These are phyloP conservation scores for Trichosporon sp. DNA, from an alignment of 1,284 basidiomycete species.

Conservation along the genomic window DNA sequence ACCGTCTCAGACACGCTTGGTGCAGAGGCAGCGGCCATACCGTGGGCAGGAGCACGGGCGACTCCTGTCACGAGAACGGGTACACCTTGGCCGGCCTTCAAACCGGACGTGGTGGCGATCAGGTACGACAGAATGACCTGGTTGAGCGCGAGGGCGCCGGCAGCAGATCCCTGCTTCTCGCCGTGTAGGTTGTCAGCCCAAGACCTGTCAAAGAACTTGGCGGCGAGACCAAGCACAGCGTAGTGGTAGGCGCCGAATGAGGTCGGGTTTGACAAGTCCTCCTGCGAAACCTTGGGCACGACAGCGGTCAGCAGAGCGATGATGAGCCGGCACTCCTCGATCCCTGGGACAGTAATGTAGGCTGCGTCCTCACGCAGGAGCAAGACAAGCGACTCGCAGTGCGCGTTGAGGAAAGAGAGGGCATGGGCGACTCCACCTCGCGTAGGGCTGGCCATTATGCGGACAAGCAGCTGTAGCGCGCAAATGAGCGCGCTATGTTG, in stretches of 20 bases:
- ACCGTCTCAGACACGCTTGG: slow-evolving; percentile 31
- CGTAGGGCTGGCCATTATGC: slow-evolving; percentile 27
- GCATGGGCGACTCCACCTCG: slow-evolving; percentile 35
- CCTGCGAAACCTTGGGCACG: slow-evolving; percentile 48
- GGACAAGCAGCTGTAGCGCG: slow-evolving; percentile 33
- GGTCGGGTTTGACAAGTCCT: slow-evolving; percentile 64
- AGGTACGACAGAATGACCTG: slow-evolving; percentile 40
- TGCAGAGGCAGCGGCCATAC: slow-evolving; percentile 18
- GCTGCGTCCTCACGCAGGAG: slow-evolving; percentile 49
- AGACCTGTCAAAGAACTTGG: slow-evolving; percentile 64
- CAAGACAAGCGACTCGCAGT: slow-evolving; percentile 52
- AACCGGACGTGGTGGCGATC: slow-evolving; percentile 27
- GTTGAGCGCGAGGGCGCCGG: slow-evolving; percentile 33
- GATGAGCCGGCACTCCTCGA: slow-evolving; percentile 51
- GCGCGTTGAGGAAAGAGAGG: slow-evolving; percentile 51
- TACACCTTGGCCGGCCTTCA: slow-evolving; percentile 34
- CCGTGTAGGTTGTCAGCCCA: slow-evolving; percentile 49
- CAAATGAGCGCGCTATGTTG: slow-evolving; percentile 38
- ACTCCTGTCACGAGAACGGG: slow-evolving; percentile 40
- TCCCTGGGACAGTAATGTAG: slow-evolving; percentile 43
- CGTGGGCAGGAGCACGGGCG: slow-evolving; percentile 23
- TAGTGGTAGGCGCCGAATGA: slow-evolving; percentile 79
- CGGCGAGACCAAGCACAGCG: slow-evolving; percentile 69
- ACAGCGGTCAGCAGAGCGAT: slow-evolving; percentile 49
- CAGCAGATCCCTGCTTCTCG: background rate